These are phyloP conservation scores for Nitzschia palea DNA, from an alignment of 108 stramenopile species.

Conservation along the genomic window DNA sequence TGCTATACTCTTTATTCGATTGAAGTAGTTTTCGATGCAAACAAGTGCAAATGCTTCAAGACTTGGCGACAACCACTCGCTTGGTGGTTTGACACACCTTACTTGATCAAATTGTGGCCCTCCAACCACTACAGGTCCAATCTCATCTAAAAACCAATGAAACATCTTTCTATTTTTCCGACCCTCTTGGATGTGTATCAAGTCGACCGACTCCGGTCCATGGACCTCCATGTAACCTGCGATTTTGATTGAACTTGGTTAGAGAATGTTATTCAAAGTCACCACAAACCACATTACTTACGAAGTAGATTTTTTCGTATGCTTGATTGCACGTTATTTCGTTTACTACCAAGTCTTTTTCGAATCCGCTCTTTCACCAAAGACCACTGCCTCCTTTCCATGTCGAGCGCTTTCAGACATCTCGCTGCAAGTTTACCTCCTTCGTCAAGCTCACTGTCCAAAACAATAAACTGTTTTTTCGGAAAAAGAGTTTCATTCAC, in stretches of 20 bases:
- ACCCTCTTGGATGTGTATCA: background rate
- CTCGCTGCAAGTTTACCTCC: background rate
- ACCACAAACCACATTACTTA: background rate
- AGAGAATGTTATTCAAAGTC: background rate
- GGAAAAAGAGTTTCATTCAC: background rate
- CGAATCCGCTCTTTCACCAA: background rate
- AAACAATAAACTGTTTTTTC: background rate
- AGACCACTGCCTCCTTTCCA: background rate
- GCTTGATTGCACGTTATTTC: background rate
- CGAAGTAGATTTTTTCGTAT: background rate
- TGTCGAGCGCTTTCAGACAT: background rate
- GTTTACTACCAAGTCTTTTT: background rate
- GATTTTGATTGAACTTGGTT: too few relatives aligned
- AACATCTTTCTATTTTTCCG: too few relatives aligned
- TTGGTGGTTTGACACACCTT: background rate
- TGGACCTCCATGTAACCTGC: too few relatives aligned
- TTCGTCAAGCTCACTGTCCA: background rate
- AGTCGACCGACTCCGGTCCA: background rate
- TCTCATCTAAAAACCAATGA: background rate
- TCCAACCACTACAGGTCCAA: background rate
- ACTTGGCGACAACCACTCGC: background rate
- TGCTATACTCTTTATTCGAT: background rate
- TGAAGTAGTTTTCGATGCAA: background rate
- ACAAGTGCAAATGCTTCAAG: background rate
- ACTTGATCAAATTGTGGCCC: background rate